Evolutionary conservation across 345 rosid genomes (phyloP), one percentile per base, ranked within the genome.

Genomic region (Carallia pectinifolia): DNA sequence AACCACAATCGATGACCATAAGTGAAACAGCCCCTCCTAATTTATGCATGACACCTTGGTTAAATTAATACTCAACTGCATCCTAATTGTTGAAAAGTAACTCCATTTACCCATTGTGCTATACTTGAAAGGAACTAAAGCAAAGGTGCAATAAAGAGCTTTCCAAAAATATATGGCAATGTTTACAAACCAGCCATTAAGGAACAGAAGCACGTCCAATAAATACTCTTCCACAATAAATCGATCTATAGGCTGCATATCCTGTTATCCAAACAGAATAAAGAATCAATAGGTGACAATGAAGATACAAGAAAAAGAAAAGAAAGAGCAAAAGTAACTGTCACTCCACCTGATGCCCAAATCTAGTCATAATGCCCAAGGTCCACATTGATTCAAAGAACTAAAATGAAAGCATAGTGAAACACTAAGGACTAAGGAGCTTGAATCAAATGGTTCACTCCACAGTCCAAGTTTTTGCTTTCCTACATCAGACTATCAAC

Each of bases 221-320:
- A 96, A 70, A 79, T 89, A 92, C 74, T 96, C 98, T 84, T 96
- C 98, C 79, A 96, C 88, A 13, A 92, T 80, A 79, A 89, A 96
- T 29, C 93, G 95, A 80, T 96, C 99, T n/a, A 96, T 85, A 71
- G 98, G 95, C 68, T 89, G 97, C 76, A 90, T 73, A 75, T 92
- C 99, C 97, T 89, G 97, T 64, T 69, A 79, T 48, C 39, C 76
- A 50, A 73, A 76, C 48, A 44, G 63, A 48, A 17, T n/a, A 38
- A n/a, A 53, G 29, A 62, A 31, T 63, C 59, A 68, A 47, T n/a
- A 56, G 5, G 19, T 40, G 44, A 33, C 58, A 58, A 73, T 77
- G 5, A 10, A 66, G 18, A 33, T 3, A 68, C 5, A 12, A 50
- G 29, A 38, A 15, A 39, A 52, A 29, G 16, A 60, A 4, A 61